phyloP scores from a whole-genome alignment of 768 basidiomycete species.

The Lentinula edodes region DNA sequence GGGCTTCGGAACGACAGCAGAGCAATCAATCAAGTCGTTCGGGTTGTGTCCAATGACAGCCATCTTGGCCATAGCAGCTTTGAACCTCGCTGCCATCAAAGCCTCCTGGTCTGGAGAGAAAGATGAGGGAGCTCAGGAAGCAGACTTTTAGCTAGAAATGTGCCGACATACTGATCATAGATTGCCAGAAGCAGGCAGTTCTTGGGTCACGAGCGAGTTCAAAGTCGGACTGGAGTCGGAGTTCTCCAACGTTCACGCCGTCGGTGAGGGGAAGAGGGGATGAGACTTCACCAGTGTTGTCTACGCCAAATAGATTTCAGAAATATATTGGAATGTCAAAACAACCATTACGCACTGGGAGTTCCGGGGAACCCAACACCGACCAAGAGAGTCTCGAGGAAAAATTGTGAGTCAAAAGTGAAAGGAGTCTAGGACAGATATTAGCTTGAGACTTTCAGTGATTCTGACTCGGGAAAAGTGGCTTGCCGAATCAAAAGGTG shows the following conservation, averaged over 20 bases:
- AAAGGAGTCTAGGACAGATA: conserved; percentile 16
- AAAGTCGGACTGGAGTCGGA: conserved; percentile 25
- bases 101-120: conserved; percentile 3
- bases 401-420: conserved; percentile 25
- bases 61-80: conserved; percentile 15
- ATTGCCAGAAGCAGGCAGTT: conserved; percentile 38
- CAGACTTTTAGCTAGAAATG: not conserved
- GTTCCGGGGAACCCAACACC: conserved; percentile 22
- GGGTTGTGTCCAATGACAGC: conserved; percentile 14
- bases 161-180: conserved; percentile 20
- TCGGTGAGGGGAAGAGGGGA: conserved; percentile 12
- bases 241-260: conserved; percentile 15
- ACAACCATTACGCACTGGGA: not conserved
- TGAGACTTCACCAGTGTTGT: conserved; percentile 17
- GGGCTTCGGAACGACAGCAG: conserved; percentile 14
- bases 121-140: not conserved
- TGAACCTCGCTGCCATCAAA: conserved; percentile 9
- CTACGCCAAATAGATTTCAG: not conserved
- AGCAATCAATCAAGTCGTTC: conserved; percentile 13
- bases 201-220: conserved; percentile 19
- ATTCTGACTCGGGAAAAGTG: not conserved
- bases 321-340: not conserved
- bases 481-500: conserved; percentile 11
- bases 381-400: conserved; percentile 19
- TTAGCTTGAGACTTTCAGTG: not conserved